Evolutionary conservation across 306 rosid species (phyloP), one percentile per base, ranked within the genome.

Genomic region (Mimosa pudica): DNA sequence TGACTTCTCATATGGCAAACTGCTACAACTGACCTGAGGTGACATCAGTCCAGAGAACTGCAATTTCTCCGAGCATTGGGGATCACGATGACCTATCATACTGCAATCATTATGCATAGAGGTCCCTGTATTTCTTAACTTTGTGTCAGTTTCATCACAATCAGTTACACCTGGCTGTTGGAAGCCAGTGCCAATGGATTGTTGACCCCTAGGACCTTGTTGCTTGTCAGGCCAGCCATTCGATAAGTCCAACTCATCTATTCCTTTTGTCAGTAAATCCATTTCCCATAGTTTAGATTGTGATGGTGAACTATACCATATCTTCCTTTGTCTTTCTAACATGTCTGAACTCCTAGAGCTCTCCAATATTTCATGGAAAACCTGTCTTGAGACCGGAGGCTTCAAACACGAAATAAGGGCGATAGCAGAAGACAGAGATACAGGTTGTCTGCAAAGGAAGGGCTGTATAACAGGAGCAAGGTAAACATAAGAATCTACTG

Each of bases 311-410:
- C 84, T 93, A 89, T 95, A 95, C 98, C 99, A 95, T 85, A 95
- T 93, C 88, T 89, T 95, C 84, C 99, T 93, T 58, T 92, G 99
- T 84, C 99, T 90, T 85, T 93, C 97, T 80, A 95, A 82, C 99
- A 95, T 93, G 83, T 90, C 98, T 10, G 98, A 93, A 83, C 99
- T 93, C 88, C 92, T 93, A 30, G 98, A 92, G 77, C 88, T 91
- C 86, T 93, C 96, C 83, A 95, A 88, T 83, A 90, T 82, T 84
- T 95, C 90, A 83, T 84, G 89, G 74, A 89, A 95, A 63, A 82
- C 84, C 85, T 88, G 91, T 82, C 95, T 89, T 36, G 97, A 84
- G 73, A 90, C 94, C 16, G 98, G 99, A 80, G 94, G 89, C 76
- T 93, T 95, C 76, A 95, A 83, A 81, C 97, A 95, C 5, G 88